phyloP scores from a whole-genome alignment of 768 basidiomycete genomes.

The Termitomyces bulborhizus region DNA sequence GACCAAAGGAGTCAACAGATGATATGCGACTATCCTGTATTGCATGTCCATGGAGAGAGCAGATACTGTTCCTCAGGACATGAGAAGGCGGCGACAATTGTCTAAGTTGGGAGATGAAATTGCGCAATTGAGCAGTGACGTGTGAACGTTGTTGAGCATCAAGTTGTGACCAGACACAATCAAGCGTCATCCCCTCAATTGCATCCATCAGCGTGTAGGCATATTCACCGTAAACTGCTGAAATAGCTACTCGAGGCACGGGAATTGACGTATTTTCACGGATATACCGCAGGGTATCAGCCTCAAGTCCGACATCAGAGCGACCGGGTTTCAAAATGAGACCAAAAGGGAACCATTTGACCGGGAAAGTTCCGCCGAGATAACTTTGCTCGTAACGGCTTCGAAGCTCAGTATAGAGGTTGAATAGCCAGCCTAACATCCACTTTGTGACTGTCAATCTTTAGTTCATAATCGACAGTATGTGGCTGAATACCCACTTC shows the following conservation, averaged over 20 bases:
- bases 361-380: not conserved
- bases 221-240: not conserved
- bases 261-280: slow-evolving; percentile 6
- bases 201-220: slow-evolving; percentile 5
- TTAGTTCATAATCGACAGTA: not conserved
- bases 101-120: slow-evolving; percentile 3
- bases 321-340: slow-evolving; percentile 2
- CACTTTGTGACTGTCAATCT: not conserved
- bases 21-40: slow-evolving; percentile 5
- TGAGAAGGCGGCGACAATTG: slow-evolving; percentile 1
- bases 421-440: slow-evolving; percentile 6
- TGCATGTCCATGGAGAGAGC: slow-evolving; percentile 5
- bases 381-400: slow-evolving; percentile 1
- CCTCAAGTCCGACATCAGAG: slow-evolving; percentile 3
- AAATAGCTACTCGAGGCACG: slow-evolving; percentile 3
- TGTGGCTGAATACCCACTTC: not conserved
- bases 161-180: not conserved
- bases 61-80: not conserved
- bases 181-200: slow-evolving; percentile 1
- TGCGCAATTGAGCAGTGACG: slow-evolving; percentile 3
- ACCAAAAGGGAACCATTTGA: slow-evolving; percentile 9
- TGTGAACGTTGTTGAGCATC: slow-evolving; percentile 5
- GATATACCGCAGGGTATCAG: slow-evolving; percentile 7
- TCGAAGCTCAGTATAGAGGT: slow-evolving; percentile 1
- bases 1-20: not conserved